These are phyloP conservation scores for Leishmania tropica DNA, from an alignment of 208 protist species.

Conservation along the genomic window DNA sequence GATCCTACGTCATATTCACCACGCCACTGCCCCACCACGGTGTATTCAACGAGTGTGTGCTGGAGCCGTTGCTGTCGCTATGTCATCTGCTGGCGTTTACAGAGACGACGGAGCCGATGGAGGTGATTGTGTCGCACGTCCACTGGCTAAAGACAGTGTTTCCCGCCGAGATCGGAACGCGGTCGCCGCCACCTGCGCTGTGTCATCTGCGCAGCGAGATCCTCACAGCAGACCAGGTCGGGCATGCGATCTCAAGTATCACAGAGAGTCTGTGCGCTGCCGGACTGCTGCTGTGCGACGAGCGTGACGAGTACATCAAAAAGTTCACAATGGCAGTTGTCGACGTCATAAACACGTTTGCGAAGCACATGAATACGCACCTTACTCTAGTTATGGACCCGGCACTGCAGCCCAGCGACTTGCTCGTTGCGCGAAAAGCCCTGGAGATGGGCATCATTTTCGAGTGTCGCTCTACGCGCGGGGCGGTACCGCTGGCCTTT, in stretches of 20 bases:
- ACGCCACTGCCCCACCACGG: slow-evolving; percentile 37
- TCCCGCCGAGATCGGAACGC: slow-evolving; percentile 37
- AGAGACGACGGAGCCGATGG: slow-evolving; percentile 45
- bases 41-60: slow-evolving; percentile 49
- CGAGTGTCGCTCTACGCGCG: slow-evolving; percentile 38
- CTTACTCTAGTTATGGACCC: slow-evolving; percentile 59
- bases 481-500: slow-evolving; percentile 56
- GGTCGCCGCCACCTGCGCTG: slow-evolving; percentile 32
- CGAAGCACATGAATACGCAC: slow-evolving; percentile 45
- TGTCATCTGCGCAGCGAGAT: slow-evolving; percentile 35
- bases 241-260: slow-evolving; percentile 39
- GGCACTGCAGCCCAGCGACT: slow-evolving; percentile 38
- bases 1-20: slow-evolving; percentile 66
- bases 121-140: slow-evolving; percentile 77
- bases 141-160: slow-evolving; percentile 70
- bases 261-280: slow-evolving; percentile 29
- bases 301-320: slow-evolving; percentile 53
- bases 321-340: slow-evolving; percentile 47
- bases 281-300: slow-evolving; percentile 30
- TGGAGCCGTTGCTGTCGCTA: slow-evolving; percentile 67
- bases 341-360: slow-evolving; percentile 50
- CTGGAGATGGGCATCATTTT: slow-evolving; percentile 46
- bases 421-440: slow-evolving; percentile 33
- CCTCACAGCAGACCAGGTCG: slow-evolving; percentile 50
- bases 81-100: slow-evolving; percentile 63